phyloP scores from a whole-genome alignment of 2,329 filamentous ascomycete genomes.

The Dothiorella sarmentorum region DNA sequence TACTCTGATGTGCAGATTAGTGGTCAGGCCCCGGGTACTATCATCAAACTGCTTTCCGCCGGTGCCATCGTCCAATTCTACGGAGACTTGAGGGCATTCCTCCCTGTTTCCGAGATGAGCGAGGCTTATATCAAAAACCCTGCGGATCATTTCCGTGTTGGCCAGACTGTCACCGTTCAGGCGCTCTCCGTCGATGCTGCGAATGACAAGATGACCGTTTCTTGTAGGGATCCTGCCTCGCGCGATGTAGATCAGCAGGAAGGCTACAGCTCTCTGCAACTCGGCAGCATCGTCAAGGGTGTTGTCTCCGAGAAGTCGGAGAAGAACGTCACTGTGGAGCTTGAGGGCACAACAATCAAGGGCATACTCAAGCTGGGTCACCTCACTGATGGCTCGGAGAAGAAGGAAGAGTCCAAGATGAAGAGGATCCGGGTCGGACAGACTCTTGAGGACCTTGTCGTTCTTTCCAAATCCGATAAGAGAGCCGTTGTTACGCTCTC shows the following conservation, averaged over 20 bases:
- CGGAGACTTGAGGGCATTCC: conserved; percentile 74
- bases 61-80: conserved; percentile 95
- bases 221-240: conserved; percentile 83
- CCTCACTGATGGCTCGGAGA: conserved; percentile 76
- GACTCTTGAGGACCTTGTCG: conserved; percentile 73
- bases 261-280: conserved; percentile 68
- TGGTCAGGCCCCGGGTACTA: conserved; percentile 77
- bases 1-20: conserved; percentile 73
- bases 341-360: conserved; percentile 70
- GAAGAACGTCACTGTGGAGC: conserved; percentile 60
- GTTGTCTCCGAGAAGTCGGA: conserved; percentile 53
- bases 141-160: conserved; percentile 79
- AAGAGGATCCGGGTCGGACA: conserved; percentile 84
- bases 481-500: conserved; percentile 73
- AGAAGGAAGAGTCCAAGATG: conserved; percentile 72
- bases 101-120: conserved; percentile 96
- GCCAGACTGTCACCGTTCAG: conserved; percentile 88
- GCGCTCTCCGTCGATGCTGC: conserved; percentile 76
- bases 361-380: conserved; percentile 75
- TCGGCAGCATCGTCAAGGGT: conserved; percentile 73
- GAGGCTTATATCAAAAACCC: conserved; percentile 92
- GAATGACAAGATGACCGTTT: conserved; percentile 72
- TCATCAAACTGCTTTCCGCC: conserved; percentile 72
- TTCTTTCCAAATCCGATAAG: conserved; percentile 80
- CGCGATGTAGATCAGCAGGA: conserved; percentile 73